Percentiles rank a stretch among this genome's conserved stretches.
These are phyloP conservation scores for Aquilaria sinensis DNA, from an alignment of 345 rosid species.

Conservation along the genomic window DNA sequence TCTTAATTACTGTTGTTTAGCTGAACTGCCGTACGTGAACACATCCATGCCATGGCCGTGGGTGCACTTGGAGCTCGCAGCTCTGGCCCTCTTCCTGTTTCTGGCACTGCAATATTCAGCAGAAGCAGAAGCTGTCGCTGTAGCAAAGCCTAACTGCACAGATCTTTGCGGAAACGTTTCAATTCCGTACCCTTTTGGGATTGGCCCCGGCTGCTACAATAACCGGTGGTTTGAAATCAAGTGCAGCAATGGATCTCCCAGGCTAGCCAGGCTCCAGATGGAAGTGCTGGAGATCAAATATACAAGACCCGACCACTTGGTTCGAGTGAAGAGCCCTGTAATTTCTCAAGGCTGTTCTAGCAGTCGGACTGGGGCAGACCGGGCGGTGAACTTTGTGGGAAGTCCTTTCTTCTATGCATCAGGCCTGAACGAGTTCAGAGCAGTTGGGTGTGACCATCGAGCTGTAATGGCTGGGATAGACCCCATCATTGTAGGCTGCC, in stretches of 20 bases:
- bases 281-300: neutral
- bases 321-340: neutral
- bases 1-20: too few relatives aligned
- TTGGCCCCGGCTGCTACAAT: slow-evolving; percentile 1
- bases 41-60: too few relatives aligned
- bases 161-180: slow-evolving; percentile 11
- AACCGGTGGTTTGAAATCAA: neutral
- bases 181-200: slow-evolving; percentile 16
- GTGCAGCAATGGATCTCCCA: neutral
- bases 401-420: slow-evolving; percentile 7
- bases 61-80: too few relatives aligned
- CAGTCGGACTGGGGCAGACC: neutral
- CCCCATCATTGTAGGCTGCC: too few relatives aligned
- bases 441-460: slow-evolving; percentile 11
- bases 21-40: too few relatives aligned
- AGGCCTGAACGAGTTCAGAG: neutral
- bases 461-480: too few relatives aligned
- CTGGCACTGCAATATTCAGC: too few relatives aligned
- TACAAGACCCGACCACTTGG: neutral
- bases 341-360: neutral
- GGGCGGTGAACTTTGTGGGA: neutral
- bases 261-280: neutral
- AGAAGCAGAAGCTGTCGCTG: neutral
- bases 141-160: neutral
- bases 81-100: neutral